phyloP scores from a whole-genome alignment of 331 rosid species.

The Acacia concinna region DNA sequence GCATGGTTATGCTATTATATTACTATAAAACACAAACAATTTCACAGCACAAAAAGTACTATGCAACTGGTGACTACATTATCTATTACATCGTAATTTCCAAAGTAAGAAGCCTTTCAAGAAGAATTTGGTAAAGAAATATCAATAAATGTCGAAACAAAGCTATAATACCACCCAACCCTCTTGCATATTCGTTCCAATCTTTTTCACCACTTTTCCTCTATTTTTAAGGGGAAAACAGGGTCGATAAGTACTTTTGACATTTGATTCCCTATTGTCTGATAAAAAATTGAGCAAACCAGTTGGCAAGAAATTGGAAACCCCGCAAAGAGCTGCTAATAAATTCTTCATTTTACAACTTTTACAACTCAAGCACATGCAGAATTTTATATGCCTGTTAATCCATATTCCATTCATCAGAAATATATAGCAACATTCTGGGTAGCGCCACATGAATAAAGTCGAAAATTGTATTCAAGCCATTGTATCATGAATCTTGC shows the following conservation, averaged over 20 bases:
- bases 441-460: slow-evolving; percentile 7
- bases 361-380: slow-evolving; percentile 5
- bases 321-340: not conserved
- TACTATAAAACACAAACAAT: not conserved
- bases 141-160: not conserved
- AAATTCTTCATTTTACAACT: slow-evolving; percentile 1
- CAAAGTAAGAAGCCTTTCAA: not conserved
- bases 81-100: not conserved
- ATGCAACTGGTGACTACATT: not conserved
- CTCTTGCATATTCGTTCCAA: not conserved
- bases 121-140: not conserved
- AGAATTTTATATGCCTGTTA: slow-evolving; percentile 11
- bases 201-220: not conserved
- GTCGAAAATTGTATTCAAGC: slow-evolving; percentile 6
- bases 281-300: not conserved
- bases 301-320: not conserved
- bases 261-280: not conserved
- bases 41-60: not conserved
- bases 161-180: not conserved
- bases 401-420: not conserved
- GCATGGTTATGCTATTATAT: not conserved
- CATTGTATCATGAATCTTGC: slow-evolving; percentile 45
- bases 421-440: slow-evolving; percentile 11
- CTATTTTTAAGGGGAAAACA: not conserved
- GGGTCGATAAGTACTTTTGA: not conserved